phyloP scores from a whole-genome alignment of 2,329 filamentous ascomycete species.

The Alternaria ethzedia region DNA sequence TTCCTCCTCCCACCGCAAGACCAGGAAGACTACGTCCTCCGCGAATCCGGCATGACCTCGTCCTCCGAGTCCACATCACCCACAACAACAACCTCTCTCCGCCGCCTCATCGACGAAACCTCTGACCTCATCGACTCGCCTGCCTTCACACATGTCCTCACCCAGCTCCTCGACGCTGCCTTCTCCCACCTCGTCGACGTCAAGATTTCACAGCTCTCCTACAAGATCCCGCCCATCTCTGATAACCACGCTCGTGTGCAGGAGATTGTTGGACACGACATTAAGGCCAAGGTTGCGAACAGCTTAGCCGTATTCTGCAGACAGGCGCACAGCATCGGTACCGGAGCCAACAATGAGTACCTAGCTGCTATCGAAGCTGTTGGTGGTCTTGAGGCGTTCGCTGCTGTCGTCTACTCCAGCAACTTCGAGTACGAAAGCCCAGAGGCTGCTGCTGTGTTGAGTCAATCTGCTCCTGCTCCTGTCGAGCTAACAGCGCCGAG shows the following conservation, averaged over 20 bases:
- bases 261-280: slow-evolving; percentile 59
- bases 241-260: slow-evolving; percentile 53
- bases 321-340: slow-evolving; percentile 88
- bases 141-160: slow-evolving; percentile 84
- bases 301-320: slow-evolving; percentile 87
- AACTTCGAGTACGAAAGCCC: slow-evolving; percentile 68
- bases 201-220: slow-evolving; percentile 80
- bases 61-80: slow-evolving; percentile 47
- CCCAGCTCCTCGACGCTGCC: slow-evolving; percentile 82
- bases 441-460: slow-evolving; percentile 31
- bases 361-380: slow-evolving; percentile 75
- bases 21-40: slow-evolving; percentile 82
- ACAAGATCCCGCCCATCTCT: slow-evolving; percentile 65
- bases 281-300: slow-evolving; percentile 79
- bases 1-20: slow-evolving; percentile 81
- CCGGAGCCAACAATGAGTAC: slow-evolving; percentile 60
- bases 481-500: slow-evolving; percentile 54
- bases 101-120: slow-evolving; percentile 91
- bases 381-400: slow-evolving; percentile 79
- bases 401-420: slow-evolving; percentile 84
- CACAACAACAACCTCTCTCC: slow-evolving; percentile 64
- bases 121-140: slow-evolving; percentile 95
- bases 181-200: slow-evolving; percentile 85
- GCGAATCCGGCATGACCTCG: slow-evolving; percentile 77
- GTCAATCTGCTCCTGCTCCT: slow-evolving; percentile 40